These are phyloP conservation scores for Neofusicoccum sp. DNA, from an alignment of 2,329 filamentous ascomycete species.

Conservation along the genomic window DNA sequence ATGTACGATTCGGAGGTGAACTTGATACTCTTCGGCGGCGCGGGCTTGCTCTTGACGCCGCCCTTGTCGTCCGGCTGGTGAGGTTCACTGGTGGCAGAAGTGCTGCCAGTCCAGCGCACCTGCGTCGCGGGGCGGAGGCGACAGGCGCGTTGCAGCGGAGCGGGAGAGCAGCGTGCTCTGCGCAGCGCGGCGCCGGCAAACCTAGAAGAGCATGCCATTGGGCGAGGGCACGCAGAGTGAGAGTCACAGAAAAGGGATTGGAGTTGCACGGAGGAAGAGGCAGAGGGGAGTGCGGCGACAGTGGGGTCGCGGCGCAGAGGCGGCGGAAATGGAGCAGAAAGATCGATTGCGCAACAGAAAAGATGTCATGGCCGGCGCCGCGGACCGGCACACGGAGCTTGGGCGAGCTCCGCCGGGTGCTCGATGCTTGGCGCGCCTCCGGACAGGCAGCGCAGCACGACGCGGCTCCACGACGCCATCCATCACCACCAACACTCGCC, in stretches of 20 bases:
- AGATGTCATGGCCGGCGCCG: constrained; percentile 18
- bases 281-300: neutral
- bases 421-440: constrained; percentile 3
- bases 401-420: constrained; percentile 9
- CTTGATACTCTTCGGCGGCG: constrained; percentile 54
- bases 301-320: neutral
- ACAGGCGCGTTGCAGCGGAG: constrained; percentile 25
- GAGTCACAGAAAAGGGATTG: neutral
- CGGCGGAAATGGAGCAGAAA: neutral
- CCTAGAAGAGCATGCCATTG: constrained; percentile 37
- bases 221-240: constrained; percentile 9
- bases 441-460: constrained; percentile 16
- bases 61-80: constrained; percentile 38
- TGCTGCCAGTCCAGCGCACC: constrained; percentile 36
- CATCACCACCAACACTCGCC: constrained; percentile 2
- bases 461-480: constrained; percentile 15
- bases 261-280: neutral
- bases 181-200: constrained; percentile 32
- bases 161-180: constrained; percentile 30
- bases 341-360: constrained; percentile 6
- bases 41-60: constrained; percentile 32
- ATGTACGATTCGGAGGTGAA: constrained; percentile 75
- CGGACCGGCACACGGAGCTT: constrained; percentile 3
- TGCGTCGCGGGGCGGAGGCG: constrained; percentile 31
- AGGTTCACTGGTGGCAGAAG: constrained; percentile 43